Conservation (phyloP, 1,139 yeast species). For the Saccharomyces hybrid region DNA sequence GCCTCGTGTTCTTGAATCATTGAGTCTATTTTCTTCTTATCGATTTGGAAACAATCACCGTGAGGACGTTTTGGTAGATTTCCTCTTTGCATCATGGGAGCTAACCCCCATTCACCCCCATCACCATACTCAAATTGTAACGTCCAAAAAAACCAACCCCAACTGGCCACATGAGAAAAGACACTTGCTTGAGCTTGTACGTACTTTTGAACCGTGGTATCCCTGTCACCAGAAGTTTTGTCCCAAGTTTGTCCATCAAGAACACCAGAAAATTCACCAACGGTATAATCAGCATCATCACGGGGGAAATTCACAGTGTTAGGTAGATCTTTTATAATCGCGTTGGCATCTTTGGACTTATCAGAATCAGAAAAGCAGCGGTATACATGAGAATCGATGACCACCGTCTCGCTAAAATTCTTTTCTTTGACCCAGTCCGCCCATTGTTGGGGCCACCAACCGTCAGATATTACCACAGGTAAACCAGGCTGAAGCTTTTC, state of each 20-base stretch:
- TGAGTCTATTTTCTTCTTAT: slow-evolving; percentile 39
- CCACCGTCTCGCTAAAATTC: slow-evolving; percentile 46
- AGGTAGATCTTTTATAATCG: slow-evolving; percentile 53
- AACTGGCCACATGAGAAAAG: slow-evolving; percentile 45
- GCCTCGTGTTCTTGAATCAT: slow-evolving; percentile 44
- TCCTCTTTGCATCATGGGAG: slow-evolving; percentile 66
- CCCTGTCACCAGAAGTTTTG: slow-evolving; percentile 42
- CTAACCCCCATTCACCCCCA: slow-evolving; percentile 96
- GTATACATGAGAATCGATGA: slow-evolving; percentile 80
- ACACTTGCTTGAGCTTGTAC: slow-evolving; percentile 41
- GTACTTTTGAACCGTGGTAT: slow-evolving; percentile 37
- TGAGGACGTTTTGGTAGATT: slow-evolving; percentile 39
- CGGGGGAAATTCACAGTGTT: slow-evolving; percentile 44
- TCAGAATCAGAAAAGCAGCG: slow-evolving; percentile 79
- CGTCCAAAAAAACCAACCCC: slow-evolving; percentile 88
- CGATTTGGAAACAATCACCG: slow-evolving; percentile 36
- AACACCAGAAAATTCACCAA: slow-evolving; percentile 91
- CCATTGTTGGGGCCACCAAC: slow-evolving; percentile 89
- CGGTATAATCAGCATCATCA: slow-evolving; percentile 59
- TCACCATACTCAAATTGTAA: slow-evolving; percentile 78
- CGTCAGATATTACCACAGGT: slow-evolving; percentile 82
- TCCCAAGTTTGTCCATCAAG: slow-evolving; percentile 71
- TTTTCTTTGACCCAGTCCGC: slow-evolving; percentile 51
- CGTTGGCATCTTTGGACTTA: slow-evolving; percentile 54
- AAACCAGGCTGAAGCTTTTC: slow-evolving; percentile 47